A percentile compares a stretch with the other conserved stretches of the same genome.
These are phyloP conservation scores for Fusarium sulawesiense DNA, from an alignment of 2,329 filamentous ascomycete genomes.

Conservation along the genomic window DNA sequence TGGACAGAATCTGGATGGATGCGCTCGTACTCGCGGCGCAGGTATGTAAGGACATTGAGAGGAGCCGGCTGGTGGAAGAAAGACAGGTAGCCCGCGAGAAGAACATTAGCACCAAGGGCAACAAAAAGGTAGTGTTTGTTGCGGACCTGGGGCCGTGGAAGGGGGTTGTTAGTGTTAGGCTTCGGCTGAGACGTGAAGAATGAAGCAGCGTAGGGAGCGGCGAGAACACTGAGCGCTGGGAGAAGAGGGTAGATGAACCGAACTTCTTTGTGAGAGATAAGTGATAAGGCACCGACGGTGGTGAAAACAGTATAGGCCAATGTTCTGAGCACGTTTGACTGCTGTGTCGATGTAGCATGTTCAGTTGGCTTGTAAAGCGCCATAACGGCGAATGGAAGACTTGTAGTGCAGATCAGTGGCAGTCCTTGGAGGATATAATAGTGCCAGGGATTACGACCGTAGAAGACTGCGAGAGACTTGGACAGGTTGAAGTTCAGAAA, in stretches of 20 bases:
- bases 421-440: conserved; percentile 94
- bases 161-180: conserved; percentile 44
- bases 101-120: conserved; percentile 73
- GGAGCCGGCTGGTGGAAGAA: conserved; percentile 84
- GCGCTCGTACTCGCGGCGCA: conserved; percentile 78
- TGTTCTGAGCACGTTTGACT: conserved; percentile 51
- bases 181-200: conserved; percentile 67
- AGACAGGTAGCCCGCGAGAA: conserved; percentile 79
- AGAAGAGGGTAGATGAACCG: conserved; percentile 96
- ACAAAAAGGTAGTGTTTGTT: conserved; percentile 67
- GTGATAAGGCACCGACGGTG: conserved; percentile 73
- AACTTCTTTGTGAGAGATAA: conserved; percentile 95
- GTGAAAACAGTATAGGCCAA: conserved; percentile 69
- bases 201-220: conserved; percentile 72
- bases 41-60: conserved; percentile 76
- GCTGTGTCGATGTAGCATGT: conserved; percentile 49
- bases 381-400: conserved; percentile 78
- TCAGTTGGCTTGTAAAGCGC: conserved; percentile 67
- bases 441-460: conserved; percentile 89
- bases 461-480: conserved; percentile 90
- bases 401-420: conserved; percentile 85
- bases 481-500: conserved; percentile 93
- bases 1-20: conserved; percentile 57
- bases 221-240: conserved; percentile 84
- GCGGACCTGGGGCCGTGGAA: conserved; percentile 53